Percentiles rank a stretch among this genome's conserved stretches.
Conservation (phyloP, 2,329 filamentous ascomycete genomes). For the Fusarium musae region DNA sequence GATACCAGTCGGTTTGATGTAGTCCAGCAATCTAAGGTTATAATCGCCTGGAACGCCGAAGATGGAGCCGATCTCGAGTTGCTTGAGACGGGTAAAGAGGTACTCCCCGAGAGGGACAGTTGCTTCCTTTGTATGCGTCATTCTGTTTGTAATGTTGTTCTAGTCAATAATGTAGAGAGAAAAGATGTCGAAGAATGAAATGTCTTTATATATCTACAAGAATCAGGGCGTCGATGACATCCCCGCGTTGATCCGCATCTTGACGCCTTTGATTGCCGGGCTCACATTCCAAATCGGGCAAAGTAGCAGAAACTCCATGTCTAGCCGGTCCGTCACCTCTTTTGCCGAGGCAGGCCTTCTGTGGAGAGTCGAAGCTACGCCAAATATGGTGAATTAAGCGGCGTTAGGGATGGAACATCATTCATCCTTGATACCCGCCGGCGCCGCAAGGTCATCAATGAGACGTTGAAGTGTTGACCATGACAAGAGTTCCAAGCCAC, state of each 20-base stretch:
- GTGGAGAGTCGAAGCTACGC: background rate
- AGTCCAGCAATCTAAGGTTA: constrained; percentile 17
- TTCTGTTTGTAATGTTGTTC: background rate
- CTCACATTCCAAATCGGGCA: constrained; percentile 2
- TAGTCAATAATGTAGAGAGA: background rate
- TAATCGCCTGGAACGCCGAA: constrained; percentile 20
- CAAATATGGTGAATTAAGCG: background rate
- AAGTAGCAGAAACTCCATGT: background rate
- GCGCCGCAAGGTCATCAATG: fast-evolving
- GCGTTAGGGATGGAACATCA: background rate
- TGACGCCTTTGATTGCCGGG: background rate
- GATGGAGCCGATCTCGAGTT: constrained; percentile 6
- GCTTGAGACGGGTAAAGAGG: constrained; percentile 14
- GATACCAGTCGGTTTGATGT: constrained; percentile 6
- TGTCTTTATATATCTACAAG: background rate
- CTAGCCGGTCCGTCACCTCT: background rate
- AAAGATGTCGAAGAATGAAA: background rate
- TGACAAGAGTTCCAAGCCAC: fast-evolving
- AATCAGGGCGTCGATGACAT: background rate
- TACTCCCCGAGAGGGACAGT: constrained; percentile 5
- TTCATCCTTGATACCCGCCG: background rate
- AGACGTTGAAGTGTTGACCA: fast-evolving
- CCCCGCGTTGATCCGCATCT: constrained; percentile 8
- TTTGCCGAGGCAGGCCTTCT: constrained; percentile 1
- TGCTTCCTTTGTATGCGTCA: background rate